These are phyloP conservation scores for Lithohypha guttulata DNA, from an alignment of 2,329 filamentous ascomycete species.

Conservation along the genomic window DNA sequence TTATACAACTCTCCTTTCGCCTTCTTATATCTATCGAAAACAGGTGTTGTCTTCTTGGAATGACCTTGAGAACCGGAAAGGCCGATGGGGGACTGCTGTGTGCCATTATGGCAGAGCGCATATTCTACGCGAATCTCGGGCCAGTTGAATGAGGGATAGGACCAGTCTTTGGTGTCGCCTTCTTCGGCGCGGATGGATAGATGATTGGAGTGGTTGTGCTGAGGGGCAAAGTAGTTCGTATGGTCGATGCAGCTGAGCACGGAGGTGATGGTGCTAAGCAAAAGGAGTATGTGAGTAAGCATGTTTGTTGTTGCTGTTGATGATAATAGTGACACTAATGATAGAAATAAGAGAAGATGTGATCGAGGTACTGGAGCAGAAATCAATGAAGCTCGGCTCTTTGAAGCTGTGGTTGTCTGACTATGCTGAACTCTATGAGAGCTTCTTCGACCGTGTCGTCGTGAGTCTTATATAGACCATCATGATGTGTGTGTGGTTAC, in stretches of 20 bases:
- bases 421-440: too few species aligned
- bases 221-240: slow-evolving; percentile 1
- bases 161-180: slow-evolving; percentile 7
- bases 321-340: too few species aligned
- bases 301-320: too few species aligned
- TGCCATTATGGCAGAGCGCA: slow-evolving; percentile 39
- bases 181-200: slow-evolving; percentile 1
- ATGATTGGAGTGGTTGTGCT: slow-evolving; percentile 2
- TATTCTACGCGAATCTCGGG: slow-evolving; percentile 24
- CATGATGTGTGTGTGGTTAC: too few species aligned
- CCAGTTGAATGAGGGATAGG: slow-evolving; percentile 11
- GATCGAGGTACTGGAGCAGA: too few species aligned
- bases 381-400: too few species aligned
- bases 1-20: slow-evolving; percentile 36
- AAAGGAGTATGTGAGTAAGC: too few species aligned
- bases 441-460: too few species aligned
- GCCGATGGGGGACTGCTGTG: slow-evolving; percentile 41
- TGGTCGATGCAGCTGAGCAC: slow-evolving; percentile 5
- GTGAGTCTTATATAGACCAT: too few species aligned
- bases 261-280: too few species aligned
- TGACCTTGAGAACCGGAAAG: slow-evolving; percentile 33
- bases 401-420: too few species aligned
- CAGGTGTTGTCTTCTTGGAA: slow-evolving; percentile 30
- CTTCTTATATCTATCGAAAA: slow-evolving; percentile 32
- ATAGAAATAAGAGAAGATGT: too few species aligned